A percentile compares a stretch with the other conserved stretches of the same genome.
phyloP scores from a whole-genome alignment of 2,329 filamentous ascomycete genomes.

The Aureobasidium sp. region DNA sequence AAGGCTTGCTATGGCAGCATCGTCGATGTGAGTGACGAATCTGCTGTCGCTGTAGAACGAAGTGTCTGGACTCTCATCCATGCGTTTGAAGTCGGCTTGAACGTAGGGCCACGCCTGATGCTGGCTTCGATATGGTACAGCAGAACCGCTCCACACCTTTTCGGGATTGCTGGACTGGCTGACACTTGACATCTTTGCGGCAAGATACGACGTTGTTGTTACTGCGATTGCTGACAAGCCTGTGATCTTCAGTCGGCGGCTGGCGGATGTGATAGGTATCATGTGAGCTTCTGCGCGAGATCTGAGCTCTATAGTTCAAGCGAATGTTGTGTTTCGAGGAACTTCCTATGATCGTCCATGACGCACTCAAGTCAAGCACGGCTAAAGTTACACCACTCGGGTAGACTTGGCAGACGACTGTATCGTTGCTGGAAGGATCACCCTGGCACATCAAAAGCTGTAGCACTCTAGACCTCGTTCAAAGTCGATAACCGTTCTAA shows the following conservation, averaged over 20 bases:
- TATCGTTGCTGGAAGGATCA: neutral
- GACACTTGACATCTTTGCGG: slow-evolving; percentile 6
- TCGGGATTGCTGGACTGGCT: neutral
- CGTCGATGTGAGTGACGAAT: slow-evolving; percentile 50
- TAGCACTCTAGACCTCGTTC: neutral
- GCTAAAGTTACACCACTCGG: neutral
- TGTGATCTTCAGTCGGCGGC: neutral
- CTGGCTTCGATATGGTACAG: slow-evolving; percentile 25
- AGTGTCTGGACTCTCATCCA: slow-evolving; percentile 32
- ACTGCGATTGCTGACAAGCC: slow-evolving; percentile 11
- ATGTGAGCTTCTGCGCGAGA: neutral
- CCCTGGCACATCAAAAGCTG: neutral
- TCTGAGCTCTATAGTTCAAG: neutral
- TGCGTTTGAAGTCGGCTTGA: slow-evolving; percentile 33
- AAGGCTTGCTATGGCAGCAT: slow-evolving; percentile 40
- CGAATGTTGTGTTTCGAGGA: neutral
- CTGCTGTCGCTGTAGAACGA: slow-evolving; percentile 39
- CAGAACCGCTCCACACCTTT: slow-evolving; percentile 6
- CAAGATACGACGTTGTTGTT: neutral
- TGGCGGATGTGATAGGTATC: neutral
- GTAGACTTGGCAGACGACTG: neutral
- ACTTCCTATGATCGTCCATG: slow-evolving; percentile 1
- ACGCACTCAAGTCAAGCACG: neutral
- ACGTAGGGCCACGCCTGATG: slow-evolving; percentile 31
- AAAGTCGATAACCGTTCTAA: neutral